Evolutionary conservation across 2,329 filamentous ascomycete genomes (phyloP).

Genomic region (Alternaria burnsii): DNA sequence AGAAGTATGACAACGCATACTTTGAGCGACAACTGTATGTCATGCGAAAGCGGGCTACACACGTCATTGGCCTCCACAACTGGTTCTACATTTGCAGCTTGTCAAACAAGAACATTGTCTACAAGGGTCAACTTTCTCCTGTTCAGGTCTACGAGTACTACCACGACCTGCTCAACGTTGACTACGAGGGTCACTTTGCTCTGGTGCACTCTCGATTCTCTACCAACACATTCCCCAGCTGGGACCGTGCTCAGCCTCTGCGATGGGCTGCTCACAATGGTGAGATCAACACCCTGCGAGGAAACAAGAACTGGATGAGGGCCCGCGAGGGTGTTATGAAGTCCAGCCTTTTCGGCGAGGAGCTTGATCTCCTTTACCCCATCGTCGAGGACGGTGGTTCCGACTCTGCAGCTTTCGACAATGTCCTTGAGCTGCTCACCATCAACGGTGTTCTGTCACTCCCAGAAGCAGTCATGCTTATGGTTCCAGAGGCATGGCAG

Average conservation of each 20-base stretch:
- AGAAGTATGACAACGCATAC: conserved; percentile 80
- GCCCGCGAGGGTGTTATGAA: conserved; percentile 94
- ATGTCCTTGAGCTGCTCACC: conserved; percentile 89
- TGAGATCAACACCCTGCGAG: conserved; percentile 96
- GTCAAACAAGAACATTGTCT: conserved; percentile 98
- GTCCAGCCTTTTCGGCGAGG: conserved; percentile 90
- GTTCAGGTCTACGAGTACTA: conserved; percentile 98
- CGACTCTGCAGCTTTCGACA: conserved; percentile 96
- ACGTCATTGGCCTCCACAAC: conserved; percentile 93
- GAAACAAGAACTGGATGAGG: conserved; percentile 99
- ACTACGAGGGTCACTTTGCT: conserved; percentile 97
- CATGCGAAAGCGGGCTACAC: conserved; percentile 91
- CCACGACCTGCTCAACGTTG: conserved; percentile 93
- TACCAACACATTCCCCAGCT: conserved; percentile 97
- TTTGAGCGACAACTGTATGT: conserved; percentile 96
- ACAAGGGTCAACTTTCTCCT: conserved; percentile 95
- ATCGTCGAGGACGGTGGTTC: conserved; percentile 97
- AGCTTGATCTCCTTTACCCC: conserved; percentile 88
- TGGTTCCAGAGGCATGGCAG: conserved; percentile 98
- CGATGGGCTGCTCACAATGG: conserved; percentile 98
- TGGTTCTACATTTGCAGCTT: conserved; percentile 99
- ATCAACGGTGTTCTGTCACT: conserved; percentile 96
- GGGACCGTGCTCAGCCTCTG: conserved; percentile 95
- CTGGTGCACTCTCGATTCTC: conserved; percentile 97
- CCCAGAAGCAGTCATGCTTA: conserved; percentile 96